Conservation (phyloP, 2,329 filamentous ascomycete genomes). For the Cercospora beticola region DNA sequence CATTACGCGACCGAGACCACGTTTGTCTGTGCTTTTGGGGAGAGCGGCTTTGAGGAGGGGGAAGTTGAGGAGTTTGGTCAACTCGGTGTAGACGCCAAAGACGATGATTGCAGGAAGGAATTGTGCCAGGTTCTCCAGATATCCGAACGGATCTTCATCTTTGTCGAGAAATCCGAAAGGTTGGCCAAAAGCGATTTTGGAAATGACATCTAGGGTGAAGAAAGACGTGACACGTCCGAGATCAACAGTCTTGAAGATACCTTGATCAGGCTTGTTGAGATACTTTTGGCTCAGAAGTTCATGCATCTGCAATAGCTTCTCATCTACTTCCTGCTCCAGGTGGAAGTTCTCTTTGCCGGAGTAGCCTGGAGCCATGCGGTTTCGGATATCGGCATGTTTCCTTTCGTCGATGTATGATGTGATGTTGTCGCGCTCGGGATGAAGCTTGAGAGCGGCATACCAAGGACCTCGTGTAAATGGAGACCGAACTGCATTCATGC, state of each 20-base stretch:
- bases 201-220: conserved; percentile 47
- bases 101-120: conserved; percentile 49
- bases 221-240: conserved; percentile 39
- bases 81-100: conserved; percentile 45
- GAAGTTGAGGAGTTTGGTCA: conserved; percentile 45
- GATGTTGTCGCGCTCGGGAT: conserved; percentile 44
- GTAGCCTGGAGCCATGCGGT: conserved; percentile 42
- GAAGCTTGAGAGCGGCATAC: conserved; percentile 41
- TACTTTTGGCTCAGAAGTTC: conserved; percentile 39
- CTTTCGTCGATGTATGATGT: conserved; percentile 41
- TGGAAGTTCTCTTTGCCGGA: conserved; percentile 43
- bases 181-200: conserved; percentile 44
- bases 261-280: conserved; percentile 34
- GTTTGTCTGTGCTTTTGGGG: conserved; percentile 50
- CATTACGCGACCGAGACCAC: conserved; percentile 41
- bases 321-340: conserved; percentile 42
- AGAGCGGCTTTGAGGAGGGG: conserved; percentile 45
- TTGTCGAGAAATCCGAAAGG: conserved; percentile 52
- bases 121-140: conserved; percentile 48
- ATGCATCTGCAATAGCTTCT: conserved; percentile 37
- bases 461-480: conserved; percentile 39
- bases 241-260: conserved; percentile 38
- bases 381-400: conserved; percentile 41
- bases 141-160: conserved; percentile 52
- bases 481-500: conserved; percentile 42